Base-by-base conservation (phyloP, 495 filamentous ascomycete species). In the Penicillium nucicola region DNA sequence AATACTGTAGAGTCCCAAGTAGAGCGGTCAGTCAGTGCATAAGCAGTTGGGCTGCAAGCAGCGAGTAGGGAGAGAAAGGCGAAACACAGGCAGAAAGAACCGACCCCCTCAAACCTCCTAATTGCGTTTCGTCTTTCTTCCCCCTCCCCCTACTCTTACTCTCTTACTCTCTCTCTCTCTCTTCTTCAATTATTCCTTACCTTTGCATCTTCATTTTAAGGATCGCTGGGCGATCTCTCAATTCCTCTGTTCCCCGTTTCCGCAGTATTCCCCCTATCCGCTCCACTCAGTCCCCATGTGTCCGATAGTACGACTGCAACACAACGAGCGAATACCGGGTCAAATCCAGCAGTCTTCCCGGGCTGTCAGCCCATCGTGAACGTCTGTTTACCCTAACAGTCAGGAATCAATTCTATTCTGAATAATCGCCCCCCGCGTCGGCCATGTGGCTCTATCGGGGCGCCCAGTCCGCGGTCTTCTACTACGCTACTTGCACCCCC, bases 381-480 rank as follows among this genome's bases (percentile, higher is more conserved):
- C 17, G 37, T 40, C 37, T 22, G 37, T 40, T 40, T 40, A 17
- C 19, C 37, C 18, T 40, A 40, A 9, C 5, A 28, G 25, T 9
- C 25, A 28, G 5, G 7, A 28, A 28, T 28, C 37, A 40, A 40
- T 11, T 40, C 22, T 25, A 40, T 25, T 18, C 31, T 28, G 25
- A 3, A 20, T 39, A 43, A 50, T 39, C 41, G 23, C 47, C 55
- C 55, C 55, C 53, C 56, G 39, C 57, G 39, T 45, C 48, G 25
- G 61, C 49, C 62, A 77, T 77, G 74, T 81, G 78, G 78, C 69
- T 81, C 60, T 79, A 69, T 58, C 70, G 78, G 19, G 78, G 78
- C 42, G 74, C 66, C 43, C 90, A 93, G 71, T 95, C 90, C 13
- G 89, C 87, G 49, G 71, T 92, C 64, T 95, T 95, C 71, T 95